Percentiles rank a stretch among this genome's conserved stretches.
phyloP scores from a whole-genome alignment of 2,329 filamentous ascomycete genomes.

The Cladorrhinum sp. region DNA sequence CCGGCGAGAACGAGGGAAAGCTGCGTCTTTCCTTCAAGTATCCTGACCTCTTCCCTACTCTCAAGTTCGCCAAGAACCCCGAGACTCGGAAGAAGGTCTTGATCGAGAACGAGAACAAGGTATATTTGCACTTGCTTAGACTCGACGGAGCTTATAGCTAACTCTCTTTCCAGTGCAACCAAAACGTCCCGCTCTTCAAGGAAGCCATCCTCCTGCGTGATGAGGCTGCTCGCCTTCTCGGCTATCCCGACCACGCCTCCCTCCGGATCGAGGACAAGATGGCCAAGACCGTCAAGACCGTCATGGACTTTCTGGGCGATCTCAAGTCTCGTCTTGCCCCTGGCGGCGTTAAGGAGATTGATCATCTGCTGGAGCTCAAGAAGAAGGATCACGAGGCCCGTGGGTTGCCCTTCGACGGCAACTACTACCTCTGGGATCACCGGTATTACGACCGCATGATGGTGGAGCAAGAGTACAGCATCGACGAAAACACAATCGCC shows the following conservation, averaged over 20 bases:
- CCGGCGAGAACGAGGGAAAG: slow-evolving; percentile 66
- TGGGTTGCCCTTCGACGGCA: slow-evolving; percentile 58
- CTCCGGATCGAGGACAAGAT: slow-evolving; percentile 81
- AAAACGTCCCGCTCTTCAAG: slow-evolving; percentile 70
- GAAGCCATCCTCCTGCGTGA: slow-evolving; percentile 73
- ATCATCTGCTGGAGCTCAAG: slow-evolving; percentile 70
- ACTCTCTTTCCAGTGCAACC: slow-evolving; percentile 50
- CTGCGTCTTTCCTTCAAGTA: slow-evolving; percentile 79
- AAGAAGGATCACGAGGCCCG: slow-evolving; percentile 62
- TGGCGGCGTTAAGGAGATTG: slow-evolving; percentile 68
- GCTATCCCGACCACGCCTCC: slow-evolving; percentile 73
- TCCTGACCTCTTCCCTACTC: slow-evolving; percentile 71
- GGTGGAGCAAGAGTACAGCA: slow-evolving; percentile 75
- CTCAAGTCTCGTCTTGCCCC: slow-evolving; percentile 63
- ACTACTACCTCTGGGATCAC: slow-evolving; percentile 81
- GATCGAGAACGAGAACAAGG: slow-evolving; percentile 76
- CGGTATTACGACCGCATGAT: slow-evolving; percentile 77
- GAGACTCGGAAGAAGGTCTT: slow-evolving; percentile 68
- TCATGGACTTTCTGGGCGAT: slow-evolving; percentile 70
- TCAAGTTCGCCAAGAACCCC: slow-evolving; percentile 72
- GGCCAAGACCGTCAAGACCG: slow-evolving; percentile 72
- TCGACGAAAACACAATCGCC: slow-evolving; percentile 75
- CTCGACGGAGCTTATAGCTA: background rate
- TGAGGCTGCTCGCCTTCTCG: slow-evolving; percentile 72
- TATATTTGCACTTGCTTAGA: slow-evolving; percentile 25